phyloP scores from a whole-genome alignment of 2,329 filamentous ascomycete genomes.

The Verticillium isaacii region DNA sequence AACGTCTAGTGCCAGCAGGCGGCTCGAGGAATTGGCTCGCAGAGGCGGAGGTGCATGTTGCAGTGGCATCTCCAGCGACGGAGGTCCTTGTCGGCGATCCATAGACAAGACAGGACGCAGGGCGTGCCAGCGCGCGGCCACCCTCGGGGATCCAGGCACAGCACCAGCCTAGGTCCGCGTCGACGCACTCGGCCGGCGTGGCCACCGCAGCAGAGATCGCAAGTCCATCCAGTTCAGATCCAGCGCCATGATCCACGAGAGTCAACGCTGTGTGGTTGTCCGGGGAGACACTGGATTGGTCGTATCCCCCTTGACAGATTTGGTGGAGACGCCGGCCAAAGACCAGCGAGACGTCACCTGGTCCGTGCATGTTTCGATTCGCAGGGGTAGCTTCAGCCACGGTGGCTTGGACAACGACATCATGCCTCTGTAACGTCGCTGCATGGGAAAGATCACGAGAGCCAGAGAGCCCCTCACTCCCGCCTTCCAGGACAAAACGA shows the following conservation, averaged over 20 bases:
- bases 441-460: background rate
- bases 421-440: slow-evolving; percentile 2
- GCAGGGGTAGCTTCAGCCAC: slow-evolving; percentile 13
- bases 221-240: too few relatives aligned
- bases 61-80: too few relatives aligned
- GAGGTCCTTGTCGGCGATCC: too few relatives aligned
- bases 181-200: too few relatives aligned
- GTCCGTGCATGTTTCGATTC: background rate
- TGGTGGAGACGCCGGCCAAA: background rate
- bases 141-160: too few relatives aligned
- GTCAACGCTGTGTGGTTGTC: too few relatives aligned
- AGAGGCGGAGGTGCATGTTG: too few relatives aligned
- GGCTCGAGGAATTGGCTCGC: background rate
- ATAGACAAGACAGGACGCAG: too few relatives aligned
- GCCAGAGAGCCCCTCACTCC: background rate
- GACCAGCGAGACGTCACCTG: background rate
- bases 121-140: too few relatives aligned
- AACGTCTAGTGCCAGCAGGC: background rate
- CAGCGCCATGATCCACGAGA: too few relatives aligned
- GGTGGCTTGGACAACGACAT: slow-evolving; percentile 12
- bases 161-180: too few relatives aligned
- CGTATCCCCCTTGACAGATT: background rate
- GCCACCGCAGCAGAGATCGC: too few relatives aligned
- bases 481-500: background rate
- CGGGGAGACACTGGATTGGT: background rate